Conservation (phyloP, 495 filamentous ascomycete species). For the Penicillium bialowiezense region DNA sequence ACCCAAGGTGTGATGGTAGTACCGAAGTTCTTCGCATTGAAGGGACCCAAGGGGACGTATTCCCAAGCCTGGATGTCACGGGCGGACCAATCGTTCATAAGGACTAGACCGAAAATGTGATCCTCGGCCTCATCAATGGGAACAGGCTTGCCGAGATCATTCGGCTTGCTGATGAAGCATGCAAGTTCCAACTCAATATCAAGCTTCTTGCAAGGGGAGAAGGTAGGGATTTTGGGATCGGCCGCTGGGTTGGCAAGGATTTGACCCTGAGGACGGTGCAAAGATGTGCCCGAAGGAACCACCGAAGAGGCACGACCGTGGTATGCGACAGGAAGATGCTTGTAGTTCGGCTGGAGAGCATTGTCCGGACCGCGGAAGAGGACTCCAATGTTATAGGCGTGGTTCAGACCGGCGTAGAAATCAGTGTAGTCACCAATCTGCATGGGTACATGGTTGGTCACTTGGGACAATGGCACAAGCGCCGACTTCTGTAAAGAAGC, state of each 20-base stretch:
- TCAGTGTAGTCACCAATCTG: slow-evolving; percentile 94
- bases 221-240: slow-evolving; percentile 58
- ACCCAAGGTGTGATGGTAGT: slow-evolving; percentile 89
- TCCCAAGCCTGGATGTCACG: slow-evolving; percentile 91
- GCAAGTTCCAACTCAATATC: slow-evolving; percentile 91
- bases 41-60: slow-evolving; percentile 80
- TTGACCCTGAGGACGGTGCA: slow-evolving; percentile 80
- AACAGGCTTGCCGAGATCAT: slow-evolving; percentile 62
- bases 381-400: slow-evolving; percentile 77
- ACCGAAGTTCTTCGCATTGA: slow-evolving; percentile 92
- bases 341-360: slow-evolving; percentile 88
- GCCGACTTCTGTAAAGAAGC: slow-evolving; percentile 46
- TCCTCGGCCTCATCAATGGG: slow-evolving; percentile 67
- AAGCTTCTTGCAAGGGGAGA: slow-evolving; percentile 61
- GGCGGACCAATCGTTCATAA: slow-evolving; percentile 95
- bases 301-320: slow-evolving; percentile 80
- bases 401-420: slow-evolving; percentile 91
- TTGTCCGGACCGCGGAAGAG: slow-evolving; percentile 81
- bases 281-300: slow-evolving; percentile 69
- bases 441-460: slow-evolving; percentile 78
- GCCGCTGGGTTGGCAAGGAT: slow-evolving; percentile 65
- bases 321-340: slow-evolving; percentile 85
- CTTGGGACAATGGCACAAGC: slow-evolving; percentile 53
- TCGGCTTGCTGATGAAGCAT: slow-evolving; percentile 69
- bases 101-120: slow-evolving; percentile 79